phyloP scores from a whole-genome alignment of 345 rosid species.

The Hibiscus mutabilis region DNA sequence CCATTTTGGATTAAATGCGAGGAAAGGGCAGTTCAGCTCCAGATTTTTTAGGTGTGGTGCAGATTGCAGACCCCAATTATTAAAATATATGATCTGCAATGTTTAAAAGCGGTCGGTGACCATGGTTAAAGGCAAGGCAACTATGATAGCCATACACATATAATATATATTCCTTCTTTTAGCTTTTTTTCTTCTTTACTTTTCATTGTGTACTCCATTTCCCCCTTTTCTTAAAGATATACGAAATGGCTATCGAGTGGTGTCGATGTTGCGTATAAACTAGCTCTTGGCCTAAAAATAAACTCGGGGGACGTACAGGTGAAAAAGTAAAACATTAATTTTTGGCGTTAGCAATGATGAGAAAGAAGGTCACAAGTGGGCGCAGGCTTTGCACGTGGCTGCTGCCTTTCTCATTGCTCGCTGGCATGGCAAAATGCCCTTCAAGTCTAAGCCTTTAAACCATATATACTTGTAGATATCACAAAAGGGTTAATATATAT shows the following conservation, averaged over 20 bases:
- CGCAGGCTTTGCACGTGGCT: slow-evolving; percentile 83
- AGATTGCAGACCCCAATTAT: background rate
- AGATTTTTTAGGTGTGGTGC: slow-evolving; percentile 16
- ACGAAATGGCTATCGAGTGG: slow-evolving; percentile 14
- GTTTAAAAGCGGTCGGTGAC: slow-evolving; percentile 3
- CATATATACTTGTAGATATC: background rate
- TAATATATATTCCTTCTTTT: slow-evolving; percentile 13
- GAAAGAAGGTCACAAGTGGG: slow-evolving; percentile 50
- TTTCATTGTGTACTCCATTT: background rate
- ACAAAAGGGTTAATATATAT: background rate
- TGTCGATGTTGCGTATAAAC: slow-evolving; percentile 28
- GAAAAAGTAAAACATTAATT: slow-evolving; percentile 11
- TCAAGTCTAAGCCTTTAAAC: background rate
- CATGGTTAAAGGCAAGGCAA: slow-evolving; percentile 18
- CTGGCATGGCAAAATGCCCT: background rate
- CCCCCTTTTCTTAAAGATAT: too few species aligned
- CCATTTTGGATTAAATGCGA: slow-evolving; percentile 25
- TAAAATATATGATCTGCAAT: slow-evolving; percentile 4
- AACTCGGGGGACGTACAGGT: slow-evolving; percentile 12
- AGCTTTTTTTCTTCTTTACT: background rate
- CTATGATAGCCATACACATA: slow-evolving; percentile 21
- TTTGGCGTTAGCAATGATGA: slow-evolving; percentile 61
- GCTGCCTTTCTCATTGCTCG: slow-evolving; percentile 13
- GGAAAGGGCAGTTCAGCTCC: slow-evolving; percentile 4
- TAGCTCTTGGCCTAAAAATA: slow-evolving; percentile 35